These are phyloP conservation scores for Neurospora sp. DNA, from an alignment of 495 filamentous ascomycete species.

Conservation along the genomic window DNA sequence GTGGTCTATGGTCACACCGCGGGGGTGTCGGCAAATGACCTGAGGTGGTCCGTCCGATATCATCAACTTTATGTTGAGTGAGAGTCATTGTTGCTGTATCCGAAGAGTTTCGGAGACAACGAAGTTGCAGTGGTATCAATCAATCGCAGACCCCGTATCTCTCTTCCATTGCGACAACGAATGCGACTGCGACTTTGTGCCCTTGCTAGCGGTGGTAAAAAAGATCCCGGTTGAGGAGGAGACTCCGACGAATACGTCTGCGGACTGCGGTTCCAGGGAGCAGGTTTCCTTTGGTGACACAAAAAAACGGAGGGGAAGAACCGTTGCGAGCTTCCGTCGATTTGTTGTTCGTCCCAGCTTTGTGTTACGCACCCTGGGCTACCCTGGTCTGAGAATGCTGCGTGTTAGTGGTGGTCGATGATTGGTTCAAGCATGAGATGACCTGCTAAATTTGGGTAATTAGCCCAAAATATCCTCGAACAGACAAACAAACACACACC, in stretches of 20 bases:
- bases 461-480: not conserved
- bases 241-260: not conserved
- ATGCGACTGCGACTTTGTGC: not conserved
- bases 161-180: not conserved
- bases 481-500: not conserved
- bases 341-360: not conserved
- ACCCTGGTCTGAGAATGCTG: not conserved
- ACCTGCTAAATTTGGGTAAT: not conserved
- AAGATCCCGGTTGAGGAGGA: not conserved
- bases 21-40: not conserved
- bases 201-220: not conserved
- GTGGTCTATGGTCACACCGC: not conserved
- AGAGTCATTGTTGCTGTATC: not conserved
- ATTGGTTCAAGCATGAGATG: not conserved
- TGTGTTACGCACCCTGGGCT: not conserved
- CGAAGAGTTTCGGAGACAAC: not conserved
- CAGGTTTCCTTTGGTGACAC: not conserved
- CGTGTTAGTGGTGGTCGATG: not conserved
- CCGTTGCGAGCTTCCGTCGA: not conserved
- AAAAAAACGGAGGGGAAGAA: not conserved
- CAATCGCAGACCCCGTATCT: not conserved
- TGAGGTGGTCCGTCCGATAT: not conserved
- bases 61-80: not conserved
- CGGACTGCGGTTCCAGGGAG: not conserved
- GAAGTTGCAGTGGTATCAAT: not conserved